Evolutionary conservation across 2,329 filamentous ascomycete species (phyloP).

Genomic region (Aspergillus eucalypticola): DNA sequence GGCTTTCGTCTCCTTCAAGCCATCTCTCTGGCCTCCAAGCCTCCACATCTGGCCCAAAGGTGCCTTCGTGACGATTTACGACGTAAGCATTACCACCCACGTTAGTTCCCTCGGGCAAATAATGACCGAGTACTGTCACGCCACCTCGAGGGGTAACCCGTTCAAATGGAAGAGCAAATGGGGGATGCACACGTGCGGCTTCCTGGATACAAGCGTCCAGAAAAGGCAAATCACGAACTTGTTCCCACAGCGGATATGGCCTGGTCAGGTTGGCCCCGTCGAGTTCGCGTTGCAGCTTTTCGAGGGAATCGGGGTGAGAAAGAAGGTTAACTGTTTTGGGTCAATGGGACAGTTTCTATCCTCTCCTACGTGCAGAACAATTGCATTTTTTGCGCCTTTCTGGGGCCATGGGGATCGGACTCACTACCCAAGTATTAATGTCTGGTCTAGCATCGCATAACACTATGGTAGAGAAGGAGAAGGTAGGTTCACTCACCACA

Average conservation of each 20-base stretch:
- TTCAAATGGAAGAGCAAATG: constrained; percentile 24
- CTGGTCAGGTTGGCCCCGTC: background rate
- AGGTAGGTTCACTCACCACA: constrained; percentile 10
- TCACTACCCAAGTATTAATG: constrained; percentile 10
- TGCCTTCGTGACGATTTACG: constrained; percentile 19
- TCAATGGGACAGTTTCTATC: background rate
- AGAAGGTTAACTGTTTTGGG: constrained; percentile 20
- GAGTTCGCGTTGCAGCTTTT: constrained; percentile 22
- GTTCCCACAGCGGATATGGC: constrained; percentile 9
- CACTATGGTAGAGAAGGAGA: too few species aligned
- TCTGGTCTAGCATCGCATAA: constrained; percentile 1
- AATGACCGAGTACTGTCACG: constrained; percentile 3
- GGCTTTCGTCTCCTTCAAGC: constrained; percentile 22
- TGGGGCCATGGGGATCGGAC: background rate
- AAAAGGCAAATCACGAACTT: constrained; percentile 40
- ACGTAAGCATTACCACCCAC: constrained; percentile 20
- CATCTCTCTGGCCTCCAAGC: constrained; percentile 25
- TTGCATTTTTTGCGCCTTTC: too few species aligned
- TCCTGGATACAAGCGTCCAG: constrained; percentile 55
- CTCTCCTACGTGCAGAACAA: too few species aligned
- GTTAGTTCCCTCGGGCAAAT: constrained; percentile 13
- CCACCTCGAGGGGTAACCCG: constrained; percentile 15
- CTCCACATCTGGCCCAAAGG: constrained; percentile 26
- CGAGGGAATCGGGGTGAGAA: constrained; percentile 19
- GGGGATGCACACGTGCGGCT: constrained; percentile 46